Evolutionary conservation across 1,284 basidiomycete species (phyloP), one percentile per base, ranked within the genome.

Genomic region (Leucoagaricus sp.): DNA sequence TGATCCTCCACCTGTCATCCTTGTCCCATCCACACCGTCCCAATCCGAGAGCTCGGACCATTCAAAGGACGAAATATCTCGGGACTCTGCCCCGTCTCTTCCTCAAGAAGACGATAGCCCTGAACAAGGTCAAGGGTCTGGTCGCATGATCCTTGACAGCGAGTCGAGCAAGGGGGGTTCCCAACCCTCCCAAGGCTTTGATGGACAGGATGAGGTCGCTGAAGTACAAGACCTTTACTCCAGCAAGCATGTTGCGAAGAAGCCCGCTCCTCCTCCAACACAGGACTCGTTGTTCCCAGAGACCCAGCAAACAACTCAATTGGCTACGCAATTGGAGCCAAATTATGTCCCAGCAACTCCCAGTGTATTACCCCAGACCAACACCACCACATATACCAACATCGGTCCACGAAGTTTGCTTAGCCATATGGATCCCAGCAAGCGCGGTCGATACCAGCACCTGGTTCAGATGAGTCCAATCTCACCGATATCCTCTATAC

Each of bases 1-100:
- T 25, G 52, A 55, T 19, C 40, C 15, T 29, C 44, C 51, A 10
- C 46, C 57, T 19, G 51, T 53, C 36, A 49, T 58, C 19, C 29
- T 54, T 15, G 81, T 82, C 4, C 75, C 70, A 51, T 69, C 76
- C 38, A 81, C 82, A 41, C 81, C 80, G 15, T 78, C 76, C 2
- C 65, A 72, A 49, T 77, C 73, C 1, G 67, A 61, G 33, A 64
- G 66, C 62, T 73, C 72, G 17, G 70, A 75, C 41, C 13, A 57
- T 23, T 69, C 68, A 13, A 65, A 69, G 9, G 53, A 62, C 26
- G 58, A 61, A 23, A n/a, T 28, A 8, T 48, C 58, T 44, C 56
- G 9, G 33, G 31, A 40, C 49, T 21, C 53, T 51, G 25, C 38
- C 48, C 29, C 29, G 17, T 21, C 51, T 13, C 23, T 61, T 41